Base-by-base conservation (phyloP, 2,329 filamentous ascomycete genomes). In the Aureobasidium sp. region DNA sequence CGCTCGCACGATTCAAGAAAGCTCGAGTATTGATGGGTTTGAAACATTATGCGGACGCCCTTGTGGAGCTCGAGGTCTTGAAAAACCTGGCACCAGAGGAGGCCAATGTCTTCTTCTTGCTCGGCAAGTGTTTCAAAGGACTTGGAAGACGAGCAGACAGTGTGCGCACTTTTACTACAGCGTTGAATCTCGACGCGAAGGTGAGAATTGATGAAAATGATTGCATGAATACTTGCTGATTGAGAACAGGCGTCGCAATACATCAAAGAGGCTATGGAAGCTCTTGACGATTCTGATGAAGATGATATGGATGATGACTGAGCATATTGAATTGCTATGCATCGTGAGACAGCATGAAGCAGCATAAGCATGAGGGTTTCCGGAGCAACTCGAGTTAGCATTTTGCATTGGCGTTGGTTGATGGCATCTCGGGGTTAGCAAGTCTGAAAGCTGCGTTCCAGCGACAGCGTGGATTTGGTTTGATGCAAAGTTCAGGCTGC, bases 251-350 rank as follows among this genome's bases (percentile, higher is more conserved):
- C 93, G 68, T 91, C 90, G 66, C 88, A 90, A 65, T 88, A 91
- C 74, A 97, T 99, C 75, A 99, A 97, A 76, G 91, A 96, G 73
- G 91, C 91, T 21, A 97, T 99, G 77, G 93, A 97, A 78, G 88
- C 87, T 68, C 82, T 97, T 62, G 91, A 96, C 69, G 87, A 91
- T 61, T 87, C 90, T 63, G 82, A 83, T 25, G 80, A 81, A 16
- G 85, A 89, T 62, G 83, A 86, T 61, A 85, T 89, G 58, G 77
- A 78, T 64, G 79, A 80, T 45, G 69, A 68, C 27, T 65, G 45
- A 64, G 57, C 29, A 47, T 5, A 32, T 44, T 25, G 14, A 6
- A 37, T 14, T n/a, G 14, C 55, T 45, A 13, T 32, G 32, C 32
- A 36, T 16, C 7, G 36, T 37, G 42, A 44, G 37, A 27, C 32